Evolutionary conservation across 1,284 basidiomycete genomes (phyloP).

Genomic region (Prillingera fragicola): DNA sequence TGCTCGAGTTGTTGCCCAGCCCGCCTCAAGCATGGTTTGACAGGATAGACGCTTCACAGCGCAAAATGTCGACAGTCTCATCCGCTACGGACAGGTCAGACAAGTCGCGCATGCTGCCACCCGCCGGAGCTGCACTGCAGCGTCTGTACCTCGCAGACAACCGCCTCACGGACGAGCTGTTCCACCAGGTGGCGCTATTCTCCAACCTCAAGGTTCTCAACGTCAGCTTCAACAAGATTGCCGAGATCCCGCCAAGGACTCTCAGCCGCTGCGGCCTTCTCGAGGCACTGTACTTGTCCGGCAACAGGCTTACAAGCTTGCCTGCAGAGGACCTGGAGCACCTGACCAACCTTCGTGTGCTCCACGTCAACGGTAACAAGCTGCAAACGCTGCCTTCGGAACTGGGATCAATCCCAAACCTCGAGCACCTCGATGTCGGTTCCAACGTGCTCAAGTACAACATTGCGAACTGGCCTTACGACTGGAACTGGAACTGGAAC

Average conservation of each 20-base stretch:
- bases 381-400: constrained; percentile 89
- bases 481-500: constrained; percentile 99
- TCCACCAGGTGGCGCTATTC: constrained; percentile 69
- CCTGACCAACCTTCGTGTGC: constrained; percentile 61
- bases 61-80: constrained; percentile 38
- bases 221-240: constrained; percentile 91
- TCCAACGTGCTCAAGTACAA: constrained; percentile 96
- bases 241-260: constrained; percentile 75
- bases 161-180: constrained; percentile 71
- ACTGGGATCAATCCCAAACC: constrained; percentile 71
- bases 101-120: constrained; percentile 10
- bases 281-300: constrained; percentile 85
- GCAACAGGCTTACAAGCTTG: constrained; percentile 84
- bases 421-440: constrained; percentile 85
- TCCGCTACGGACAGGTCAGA: constrained; percentile 46
- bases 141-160: constrained; percentile 87
- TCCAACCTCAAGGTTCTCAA: constrained; percentile 77
- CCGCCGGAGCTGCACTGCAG: constrained; percentile 18
- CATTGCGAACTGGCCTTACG: constrained; percentile 97
- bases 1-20: constrained; percentile 68
- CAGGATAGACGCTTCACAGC: constrained; percentile 12
- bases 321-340: constrained; percentile 80
- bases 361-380: constrained; percentile 93
- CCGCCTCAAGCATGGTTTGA: constrained; percentile 50
- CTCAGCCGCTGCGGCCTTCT: constrained; percentile 65